Evolutionary conservation across 2,329 filamentous ascomycete genomes (phyloP).

Genomic region (Microcera coccophila): DNA sequence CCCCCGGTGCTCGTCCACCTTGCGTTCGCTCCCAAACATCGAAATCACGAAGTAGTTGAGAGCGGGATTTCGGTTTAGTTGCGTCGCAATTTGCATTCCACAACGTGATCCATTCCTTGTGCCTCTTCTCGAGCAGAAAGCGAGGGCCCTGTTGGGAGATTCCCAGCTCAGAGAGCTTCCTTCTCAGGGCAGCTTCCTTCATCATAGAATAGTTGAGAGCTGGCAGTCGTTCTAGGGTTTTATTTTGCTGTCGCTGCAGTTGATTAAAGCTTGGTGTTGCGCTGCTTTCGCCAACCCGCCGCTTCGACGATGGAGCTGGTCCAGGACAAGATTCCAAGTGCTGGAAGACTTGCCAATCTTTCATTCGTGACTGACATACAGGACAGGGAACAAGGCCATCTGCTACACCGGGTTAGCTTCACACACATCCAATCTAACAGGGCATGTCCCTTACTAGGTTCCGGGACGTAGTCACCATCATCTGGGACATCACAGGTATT

Average conservation of each 20-base stretch:
- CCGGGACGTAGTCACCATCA: constrained; percentile 30
- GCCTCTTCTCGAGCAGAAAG: constrained; percentile 68
- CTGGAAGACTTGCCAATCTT: constrained; percentile 68
- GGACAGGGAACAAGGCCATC: constrained; percentile 82
- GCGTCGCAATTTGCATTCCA: constrained; percentile 98
- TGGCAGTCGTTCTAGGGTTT: constrained; percentile 61
- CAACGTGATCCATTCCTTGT: constrained; percentile 90
- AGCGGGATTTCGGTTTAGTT: constrained; percentile 63
- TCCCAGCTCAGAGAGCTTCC: constrained; percentile 77
- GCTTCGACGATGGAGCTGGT: constrained; percentile 27
- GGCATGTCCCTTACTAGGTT: constrained; percentile 20
- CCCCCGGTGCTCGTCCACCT: constrained; percentile 58
- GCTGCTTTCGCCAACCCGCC: constrained; percentile 4
- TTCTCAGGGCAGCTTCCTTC: constrained; percentile 73
- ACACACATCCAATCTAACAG: background rate
- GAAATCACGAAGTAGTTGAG: constrained; percentile 72
- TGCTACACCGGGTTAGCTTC: constrained; percentile 38
- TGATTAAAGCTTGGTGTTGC: constrained; percentile 15
- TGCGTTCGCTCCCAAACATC: constrained; percentile 84
- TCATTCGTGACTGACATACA: constrained; percentile 76
- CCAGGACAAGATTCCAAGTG: constrained; percentile 68
- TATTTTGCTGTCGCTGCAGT: constrained; percentile 31
- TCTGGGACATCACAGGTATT: constrained; percentile 23
- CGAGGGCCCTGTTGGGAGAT: constrained; percentile 68
- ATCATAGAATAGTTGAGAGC: constrained; percentile 81